Evolutionary conservation across 2,329 filamentous ascomycete genomes (phyloP).

Genomic region (Teratosphaeria pseudoeucalypti): DNA sequence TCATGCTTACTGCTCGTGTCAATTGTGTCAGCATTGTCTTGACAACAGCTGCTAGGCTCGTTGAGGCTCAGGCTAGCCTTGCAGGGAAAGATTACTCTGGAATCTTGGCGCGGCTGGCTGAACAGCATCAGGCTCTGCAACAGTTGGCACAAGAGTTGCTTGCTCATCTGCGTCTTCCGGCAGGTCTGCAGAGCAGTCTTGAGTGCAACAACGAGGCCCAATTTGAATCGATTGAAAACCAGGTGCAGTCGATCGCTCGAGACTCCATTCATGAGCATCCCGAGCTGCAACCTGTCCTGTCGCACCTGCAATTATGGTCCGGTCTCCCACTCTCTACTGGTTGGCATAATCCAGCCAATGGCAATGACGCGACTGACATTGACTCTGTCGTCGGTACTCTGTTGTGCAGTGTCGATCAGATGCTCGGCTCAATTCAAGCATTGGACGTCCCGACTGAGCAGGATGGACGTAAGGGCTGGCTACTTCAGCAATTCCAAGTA

Average conservation of each 20-base stretch:
- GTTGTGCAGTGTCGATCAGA: not conserved
- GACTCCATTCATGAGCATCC: not conserved
- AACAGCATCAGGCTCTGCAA: not conserved
- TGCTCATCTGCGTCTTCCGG: not conserved
- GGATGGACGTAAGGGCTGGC: not conserved
- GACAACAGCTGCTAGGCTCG: not conserved
- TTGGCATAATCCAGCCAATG: slow-evolving; percentile 12
- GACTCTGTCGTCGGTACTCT: not conserved
- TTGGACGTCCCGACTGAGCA: not conserved
- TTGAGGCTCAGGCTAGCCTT: not conserved
- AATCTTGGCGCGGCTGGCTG: not conserved
- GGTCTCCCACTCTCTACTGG: slow-evolving; percentile 43
- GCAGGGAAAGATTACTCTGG: not conserved
- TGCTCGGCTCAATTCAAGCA: slow-evolving; percentile 1
- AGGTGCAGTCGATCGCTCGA: not conserved
- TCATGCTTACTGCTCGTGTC: not conserved
- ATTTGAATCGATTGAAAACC: not conserved
- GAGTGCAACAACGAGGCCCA: not conserved
- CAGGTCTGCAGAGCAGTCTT: not conserved
- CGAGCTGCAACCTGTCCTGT: slow-evolving; percentile 15
- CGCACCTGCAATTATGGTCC: slow-evolving; percentile 16
- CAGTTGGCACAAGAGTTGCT: not conserved
- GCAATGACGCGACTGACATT: not conserved
- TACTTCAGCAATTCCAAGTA: not conserved
- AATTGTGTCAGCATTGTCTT: not conserved